These are phyloP conservation scores for Suillus spraguei DNA, from an alignment of 768 basidiomycete species.

Conservation along the genomic window DNA sequence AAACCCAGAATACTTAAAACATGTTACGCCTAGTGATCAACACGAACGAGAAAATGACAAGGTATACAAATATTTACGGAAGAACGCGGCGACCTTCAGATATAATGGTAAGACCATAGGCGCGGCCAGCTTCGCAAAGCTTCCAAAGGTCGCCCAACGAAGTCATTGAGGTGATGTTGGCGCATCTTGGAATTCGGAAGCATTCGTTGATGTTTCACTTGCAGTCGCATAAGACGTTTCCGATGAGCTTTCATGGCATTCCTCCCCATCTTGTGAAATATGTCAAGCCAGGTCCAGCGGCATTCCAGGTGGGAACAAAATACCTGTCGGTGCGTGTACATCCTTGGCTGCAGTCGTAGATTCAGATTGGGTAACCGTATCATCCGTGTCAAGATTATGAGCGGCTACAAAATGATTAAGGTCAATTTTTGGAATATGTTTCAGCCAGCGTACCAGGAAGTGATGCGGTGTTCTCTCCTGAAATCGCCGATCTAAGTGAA, in stretches of 20 bases:
- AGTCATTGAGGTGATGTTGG: slow-evolving; percentile 40
- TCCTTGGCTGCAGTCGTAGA: neutral
- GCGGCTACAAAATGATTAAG: slow-evolving; percentile 5
- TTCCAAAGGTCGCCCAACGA: slow-evolving; percentile 52
- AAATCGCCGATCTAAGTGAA: slow-evolving; percentile 1
- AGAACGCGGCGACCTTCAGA: slow-evolving; percentile 51
- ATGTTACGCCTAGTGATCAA: slow-evolving; percentile 20
- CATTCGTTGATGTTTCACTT: slow-evolving; percentile 14
- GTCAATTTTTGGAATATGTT: slow-evolving; percentile 2
- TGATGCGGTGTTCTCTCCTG: slow-evolving; percentile 5
- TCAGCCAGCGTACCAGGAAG: slow-evolving; percentile 1
- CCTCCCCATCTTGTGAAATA: slow-evolving; percentile 19
- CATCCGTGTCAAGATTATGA: slow-evolving; percentile 6
- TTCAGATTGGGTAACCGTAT: slow-evolving; percentile 3
- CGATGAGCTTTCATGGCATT: slow-evolving; percentile 8
- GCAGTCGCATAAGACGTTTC: slow-evolving; percentile 9
- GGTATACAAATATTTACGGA: slow-evolving; percentile 40
- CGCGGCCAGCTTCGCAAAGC: slow-evolving; percentile 43
- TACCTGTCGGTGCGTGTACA: neutral
- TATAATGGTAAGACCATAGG: slow-evolving; percentile 43
- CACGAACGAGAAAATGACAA: slow-evolving; percentile 22
- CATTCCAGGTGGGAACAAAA: neutral
- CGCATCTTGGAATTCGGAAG: slow-evolving; percentile 18
- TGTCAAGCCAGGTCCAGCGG: neutral
- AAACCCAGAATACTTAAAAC: slow-evolving; percentile 9